Base-by-base conservation (phyloP, 495 filamentous ascomycete genomes). In the Cladorrhinum samala region DNA sequence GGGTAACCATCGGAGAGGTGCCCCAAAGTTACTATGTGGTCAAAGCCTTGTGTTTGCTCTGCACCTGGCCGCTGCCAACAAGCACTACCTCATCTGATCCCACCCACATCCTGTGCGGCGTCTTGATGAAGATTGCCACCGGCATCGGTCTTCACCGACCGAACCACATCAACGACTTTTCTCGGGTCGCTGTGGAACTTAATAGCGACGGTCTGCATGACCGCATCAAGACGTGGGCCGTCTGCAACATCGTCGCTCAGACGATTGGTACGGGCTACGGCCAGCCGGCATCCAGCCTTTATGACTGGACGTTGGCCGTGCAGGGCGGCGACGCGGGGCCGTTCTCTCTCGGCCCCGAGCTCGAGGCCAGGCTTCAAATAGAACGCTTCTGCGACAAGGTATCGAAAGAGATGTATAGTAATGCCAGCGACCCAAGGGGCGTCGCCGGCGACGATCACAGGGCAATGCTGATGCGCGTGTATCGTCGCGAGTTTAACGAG, bases 91-190 rank as follows among this genome's bases (percentile, higher is more conserved):
- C 87, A 3, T 82, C 81, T 6, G 91, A 96, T 66, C 88, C 89
- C 1, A 95, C 91, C 0, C 91, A 94, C 61, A 95, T 94, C 72
- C 75, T 95, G 9, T 84, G 86, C 60, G 91, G 91, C 23, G 78
- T 93, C 60, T 91, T 95, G 90, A 87, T 95, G 78, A 90, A 95
- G 66, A 83, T 91, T 49, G 88, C 91, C 13, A 91, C 91, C 69
- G 89, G 92, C 56, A 86, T 92, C 52, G 91, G 91, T 45, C 79
- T 96, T 45, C 91, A 96, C 62, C 83, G 90, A 19, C 91, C 91
- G 7, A 91, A 86, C 38, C 87, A 95, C 68, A 84, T 86, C 17
- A 89, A 95, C 64, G 91, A 96, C 69, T 96, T 95, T 68, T 87
- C 86, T 21, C 82, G 89, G 19, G 86, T 88, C 38, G 82, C 83